Evolutionary conservation across 192 early-diverging fungal genomes (phyloP).

Genomic region (Backusella circina): DNA sequence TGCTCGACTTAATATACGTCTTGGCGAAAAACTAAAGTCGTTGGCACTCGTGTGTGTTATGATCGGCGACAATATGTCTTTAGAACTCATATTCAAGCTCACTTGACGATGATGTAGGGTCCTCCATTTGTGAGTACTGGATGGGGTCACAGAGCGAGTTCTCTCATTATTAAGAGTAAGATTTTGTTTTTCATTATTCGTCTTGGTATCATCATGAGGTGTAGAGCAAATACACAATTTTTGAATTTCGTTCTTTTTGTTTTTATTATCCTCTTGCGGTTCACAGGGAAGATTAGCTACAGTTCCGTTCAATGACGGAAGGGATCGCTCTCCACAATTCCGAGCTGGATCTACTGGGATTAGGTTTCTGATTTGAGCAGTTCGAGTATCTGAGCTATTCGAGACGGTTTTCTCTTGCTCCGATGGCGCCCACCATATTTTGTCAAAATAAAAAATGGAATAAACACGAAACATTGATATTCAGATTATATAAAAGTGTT

Average conservation of each 20-base stretch:
- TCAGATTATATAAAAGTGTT: background rate
- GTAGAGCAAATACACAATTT: background rate
- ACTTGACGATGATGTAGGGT: background rate
- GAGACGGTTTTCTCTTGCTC: background rate
- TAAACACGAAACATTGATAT: slow-evolving; percentile 7
- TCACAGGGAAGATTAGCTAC: background rate
- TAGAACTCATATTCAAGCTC: background rate
- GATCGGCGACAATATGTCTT: background rate
- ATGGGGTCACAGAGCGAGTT: background rate
- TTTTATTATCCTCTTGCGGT: background rate
- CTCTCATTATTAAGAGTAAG: no score
- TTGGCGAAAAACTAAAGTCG: background rate
- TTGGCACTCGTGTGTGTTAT: background rate
- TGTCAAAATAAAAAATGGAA: slow-evolving; percentile 6
- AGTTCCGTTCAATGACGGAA: background rate
- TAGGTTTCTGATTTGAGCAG: background rate
- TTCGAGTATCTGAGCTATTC: background rate
- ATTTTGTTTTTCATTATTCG: background rate
- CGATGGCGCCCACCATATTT: background rate
- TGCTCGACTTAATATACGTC: slow-evolving; percentile 7
- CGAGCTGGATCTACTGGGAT: background rate
- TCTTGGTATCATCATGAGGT: background rate
- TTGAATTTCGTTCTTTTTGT: background rate
- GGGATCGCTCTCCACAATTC: background rate
- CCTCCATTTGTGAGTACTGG: background rate